These are phyloP conservation scores for Xerocomus cyaneibrunnescens DNA, from an alignment of 1,284 basidiomycete genomes.

Conservation along the genomic window DNA sequence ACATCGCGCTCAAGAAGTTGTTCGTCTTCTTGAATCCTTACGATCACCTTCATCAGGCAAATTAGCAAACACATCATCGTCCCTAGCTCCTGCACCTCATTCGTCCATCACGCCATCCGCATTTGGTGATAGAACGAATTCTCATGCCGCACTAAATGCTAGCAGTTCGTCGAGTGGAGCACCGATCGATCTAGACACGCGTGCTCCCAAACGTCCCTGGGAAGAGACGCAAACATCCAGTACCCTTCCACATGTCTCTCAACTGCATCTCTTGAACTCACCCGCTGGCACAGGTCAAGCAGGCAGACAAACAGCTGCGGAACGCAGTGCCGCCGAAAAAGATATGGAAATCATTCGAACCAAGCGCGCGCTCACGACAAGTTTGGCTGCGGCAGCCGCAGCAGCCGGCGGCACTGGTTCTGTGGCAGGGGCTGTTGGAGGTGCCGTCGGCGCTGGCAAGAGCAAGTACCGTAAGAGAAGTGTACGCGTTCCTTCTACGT, in stretches of 20 bases:
- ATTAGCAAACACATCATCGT: conserved; percentile 10
- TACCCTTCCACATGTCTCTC: conserved; percentile 27
- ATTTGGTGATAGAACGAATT: conserved; percentile 23
- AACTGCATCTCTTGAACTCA: conserved; percentile 27
- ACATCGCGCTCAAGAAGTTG: conserved; percentile 57
- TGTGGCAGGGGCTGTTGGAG: conserved; percentile 26
- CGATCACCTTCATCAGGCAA: conserved; percentile 37
- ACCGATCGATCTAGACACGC: conserved; percentile 32
- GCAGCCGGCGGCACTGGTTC: conserved; percentile 30
- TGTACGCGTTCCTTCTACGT: conserved; percentile 45
- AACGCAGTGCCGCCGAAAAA: conserved; percentile 63
- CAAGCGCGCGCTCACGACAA: conserved; percentile 67
- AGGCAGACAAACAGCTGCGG: conserved; percentile 26
- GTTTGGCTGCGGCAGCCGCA: conserved; percentile 43
- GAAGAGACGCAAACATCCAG: conserved; percentile 48
- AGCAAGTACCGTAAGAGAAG: conserved; percentile 79
- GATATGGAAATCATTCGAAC: conserved; percentile 80
- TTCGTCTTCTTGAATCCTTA: conserved; percentile 64
- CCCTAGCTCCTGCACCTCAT: conserved; percentile 14
- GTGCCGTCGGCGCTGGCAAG: conserved; percentile 42
- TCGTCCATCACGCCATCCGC: conserved; percentile 20
- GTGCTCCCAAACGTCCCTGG: conserved; percentile 74
- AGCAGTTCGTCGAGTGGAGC: conserved; percentile 21
- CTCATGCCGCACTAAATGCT: conserved; percentile 19
- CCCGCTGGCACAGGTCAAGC: conserved; percentile 11